Evolutionary conservation across 345 rosid species (phyloP), one percentile per base, ranked within the genome.

Genomic region (Cochlearia excelsa): DNA sequence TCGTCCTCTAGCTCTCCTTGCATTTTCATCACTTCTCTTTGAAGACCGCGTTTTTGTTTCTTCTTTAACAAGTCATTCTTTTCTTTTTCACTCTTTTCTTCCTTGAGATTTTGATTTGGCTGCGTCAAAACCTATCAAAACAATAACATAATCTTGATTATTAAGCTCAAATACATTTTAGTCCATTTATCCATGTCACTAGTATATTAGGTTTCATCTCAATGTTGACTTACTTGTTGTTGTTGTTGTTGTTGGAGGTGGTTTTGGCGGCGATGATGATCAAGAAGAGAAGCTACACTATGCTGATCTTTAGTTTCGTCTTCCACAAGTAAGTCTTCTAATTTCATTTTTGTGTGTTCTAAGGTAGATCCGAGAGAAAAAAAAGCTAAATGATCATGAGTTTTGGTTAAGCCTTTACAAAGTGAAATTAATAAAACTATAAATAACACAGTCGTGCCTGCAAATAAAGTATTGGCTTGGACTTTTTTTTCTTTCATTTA

Each of bases 241-340:
- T 63, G 56, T 64, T 44, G 65, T 30, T 51, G 54, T 6, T 50
- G 33, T 9, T 40, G 47, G 1, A 49, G 66, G 3, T 31, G 61
- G 8, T 38, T 16, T 42, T 34, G 61, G 46, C 54, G 75, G 45
- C 64, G 70, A 31, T 64, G 66, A 51, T 71, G 70, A 71, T 65
- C 70, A 46, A 58, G 66, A 64, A 58, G 61, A 52, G 69, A 5
- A 0, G 65, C 75, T 7, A 64, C 61, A 40, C 56, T 52, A 5
- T 58, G 54, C 44, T 63, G 71, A 30, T 73, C 79, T 54, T 75
- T 79, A 26, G 50, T 72, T 67, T 58, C 74, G 44, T 83, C 82
- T 71, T 71, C 70, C 80, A 59, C 82, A 55, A 84, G 82, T 46
- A 83, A 77, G 75, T 90, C 97, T 72, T 87, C 95, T 45, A 90